Evolutionary conservation across 192 early-diverging fungal species (phyloP), one percentile per base, ranked within the genome.

Genomic region (Tieghemiomyces parasiticus): DNA sequence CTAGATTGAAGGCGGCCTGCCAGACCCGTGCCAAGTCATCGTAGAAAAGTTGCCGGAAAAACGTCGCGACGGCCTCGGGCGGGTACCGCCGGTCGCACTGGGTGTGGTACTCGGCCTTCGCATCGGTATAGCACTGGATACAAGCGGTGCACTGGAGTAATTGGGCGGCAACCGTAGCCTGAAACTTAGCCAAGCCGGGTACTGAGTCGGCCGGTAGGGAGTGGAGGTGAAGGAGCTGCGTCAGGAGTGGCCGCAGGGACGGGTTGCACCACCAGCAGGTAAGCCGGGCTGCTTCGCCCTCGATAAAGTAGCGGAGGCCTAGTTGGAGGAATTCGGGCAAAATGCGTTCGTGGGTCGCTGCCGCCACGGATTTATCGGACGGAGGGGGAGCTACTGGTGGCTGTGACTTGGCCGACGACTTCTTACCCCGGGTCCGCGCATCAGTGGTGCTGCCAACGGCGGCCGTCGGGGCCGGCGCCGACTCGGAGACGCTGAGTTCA

Each of bases 201-300:
- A 35, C 34, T 3, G 38, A 63, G 20, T 67, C 4, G 13, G 12
- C 46, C 4, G 38, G 32, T 26, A 76, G 60, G 19, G 70, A 65
- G 59, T 72, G 70, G 16, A 76, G 58, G n/a, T 70, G 64, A n/a
- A 76, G 60, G 63, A 72, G 67, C 42, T 68, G 65, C 12, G 65
- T 63, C 1, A 67, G 67, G 8, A 64, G 59, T 10, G 60, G 58
- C n/a, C 50, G 35, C 14, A 68, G 63, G 30, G 59, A 59, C 0
- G 47, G 58, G 6, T 44, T 64, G 59, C 73, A 75, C 70, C 69
- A 75, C 73, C 73, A 75, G 63, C 73, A 75, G 25, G 60, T 48
- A n/a, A 35, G 14, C 13, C 13, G 9, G 34, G 32, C 16, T 16
- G 61, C 65, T 14, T 67, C 50, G 26, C 67, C 63, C 12, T 66